Conservation (phyloP, 129 eudicot species). For the Escallonia herrerae region DNA sequence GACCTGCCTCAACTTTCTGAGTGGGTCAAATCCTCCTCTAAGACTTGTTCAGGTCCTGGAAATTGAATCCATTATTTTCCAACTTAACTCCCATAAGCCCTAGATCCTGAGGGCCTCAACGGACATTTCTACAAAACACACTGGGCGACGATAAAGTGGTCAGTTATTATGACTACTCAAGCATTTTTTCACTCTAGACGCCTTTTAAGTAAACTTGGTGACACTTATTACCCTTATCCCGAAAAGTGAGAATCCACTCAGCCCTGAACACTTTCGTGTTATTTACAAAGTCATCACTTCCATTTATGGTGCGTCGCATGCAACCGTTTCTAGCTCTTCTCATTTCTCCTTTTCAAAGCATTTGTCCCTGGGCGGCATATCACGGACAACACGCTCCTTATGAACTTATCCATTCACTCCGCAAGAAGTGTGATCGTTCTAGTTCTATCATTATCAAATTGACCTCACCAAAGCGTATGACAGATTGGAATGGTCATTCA, state of each 20-base stretch:
- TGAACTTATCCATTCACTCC: neutral
- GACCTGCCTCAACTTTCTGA: neutral
- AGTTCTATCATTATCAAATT: neutral
- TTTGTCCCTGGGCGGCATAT: too few species aligned
- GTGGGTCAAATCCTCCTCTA: neutral
- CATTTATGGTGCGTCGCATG: neutral
- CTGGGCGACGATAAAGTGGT: neutral
- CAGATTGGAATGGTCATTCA: neutral
- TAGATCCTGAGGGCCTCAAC: conserved; percentile 1
- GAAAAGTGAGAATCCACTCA: neutral
- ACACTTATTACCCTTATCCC: neutral
- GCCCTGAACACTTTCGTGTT: neutral
- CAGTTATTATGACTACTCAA: neutral
- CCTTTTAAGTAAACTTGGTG: neutral
- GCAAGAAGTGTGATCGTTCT: too few species aligned
- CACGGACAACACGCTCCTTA: too few species aligned
- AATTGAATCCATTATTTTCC: neutral
- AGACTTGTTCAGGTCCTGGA: neutral
- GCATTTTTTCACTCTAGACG: neutral
- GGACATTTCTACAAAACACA: neutral
- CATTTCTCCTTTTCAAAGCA: conserved; percentile 1
- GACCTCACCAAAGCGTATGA: conserved; percentile 1
- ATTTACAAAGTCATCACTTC: neutral
- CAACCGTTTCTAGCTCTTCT: neutral
- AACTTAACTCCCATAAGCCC: neutral